phyloP scores from a whole-genome alignment of 441 rosid species.

The Kokia cookei region DNA sequence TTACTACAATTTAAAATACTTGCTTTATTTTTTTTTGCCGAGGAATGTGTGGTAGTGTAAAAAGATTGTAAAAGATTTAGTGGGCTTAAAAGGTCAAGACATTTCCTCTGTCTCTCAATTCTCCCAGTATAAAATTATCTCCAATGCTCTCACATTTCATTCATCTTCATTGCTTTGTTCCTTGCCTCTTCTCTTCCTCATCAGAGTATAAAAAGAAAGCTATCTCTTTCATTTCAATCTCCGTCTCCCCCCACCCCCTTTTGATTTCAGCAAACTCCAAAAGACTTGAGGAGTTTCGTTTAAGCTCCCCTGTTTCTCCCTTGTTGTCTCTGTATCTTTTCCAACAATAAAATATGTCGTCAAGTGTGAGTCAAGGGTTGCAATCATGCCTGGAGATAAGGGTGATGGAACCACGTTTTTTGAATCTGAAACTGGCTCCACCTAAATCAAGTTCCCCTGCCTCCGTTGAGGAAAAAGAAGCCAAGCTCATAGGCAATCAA shows the following conservation, averaged over 20 bases:
- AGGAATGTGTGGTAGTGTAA: constrained; percentile 12
- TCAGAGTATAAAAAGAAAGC: background rate
- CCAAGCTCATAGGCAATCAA: constrained; percentile 1
- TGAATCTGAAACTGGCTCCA: constrained; percentile 37
- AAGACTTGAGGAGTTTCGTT: background rate
- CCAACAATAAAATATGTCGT: constrained; percentile 26
- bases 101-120: background rate
- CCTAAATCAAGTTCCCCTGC: constrained; percentile 7
- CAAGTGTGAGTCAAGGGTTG: constrained; percentile 40
- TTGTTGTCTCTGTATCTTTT: constrained; percentile 2
- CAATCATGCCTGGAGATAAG: constrained; percentile 39
- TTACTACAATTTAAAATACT: background rate
- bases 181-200: background rate
- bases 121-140: constrained; percentile 36
- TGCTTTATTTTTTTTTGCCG: background rate
- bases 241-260: background rate
- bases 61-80: background rate
- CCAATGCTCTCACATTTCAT: constrained; percentile 21
- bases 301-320: constrained; percentile 16
- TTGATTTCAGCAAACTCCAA: background rate
- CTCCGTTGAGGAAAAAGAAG: constrained; percentile 7
- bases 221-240: background rate
- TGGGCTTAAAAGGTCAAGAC: constrained; percentile 10
- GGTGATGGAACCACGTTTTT: constrained; percentile 25
- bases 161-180: constrained; percentile 19